Evolutionary conservation across 495 filamentous ascomycete species (phyloP).

Genomic region (Lasiosphaeria hispida): DNA sequence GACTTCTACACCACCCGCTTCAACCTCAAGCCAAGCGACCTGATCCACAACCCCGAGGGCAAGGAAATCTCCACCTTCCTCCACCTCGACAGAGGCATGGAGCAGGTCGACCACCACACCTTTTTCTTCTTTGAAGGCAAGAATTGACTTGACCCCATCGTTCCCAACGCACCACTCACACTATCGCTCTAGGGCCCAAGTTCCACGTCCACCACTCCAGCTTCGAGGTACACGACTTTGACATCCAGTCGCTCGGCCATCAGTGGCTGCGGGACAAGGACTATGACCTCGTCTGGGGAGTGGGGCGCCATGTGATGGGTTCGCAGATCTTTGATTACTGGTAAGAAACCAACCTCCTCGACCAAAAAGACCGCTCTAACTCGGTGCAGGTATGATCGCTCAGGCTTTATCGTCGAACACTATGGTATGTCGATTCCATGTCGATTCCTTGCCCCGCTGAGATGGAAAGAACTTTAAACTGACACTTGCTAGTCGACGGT

Average conservation of each 20-base stretch:
- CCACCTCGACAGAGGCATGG: conserved; percentile 59
- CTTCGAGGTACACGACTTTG: conserved; percentile 70
- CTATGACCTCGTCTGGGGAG: conserved; percentile 65
- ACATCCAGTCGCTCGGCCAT: conserved; percentile 67
- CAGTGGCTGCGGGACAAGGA: conserved; percentile 60
- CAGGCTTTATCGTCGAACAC: conserved; percentile 54
- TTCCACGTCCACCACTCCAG: conserved; percentile 65
- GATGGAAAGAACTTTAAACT: not conserved
- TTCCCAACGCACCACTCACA: no score
- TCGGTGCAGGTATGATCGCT: conserved; percentile 47
- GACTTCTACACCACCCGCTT: conserved; percentile 62
- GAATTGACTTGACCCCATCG: not conserved
- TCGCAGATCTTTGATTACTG: conserved; percentile 67
- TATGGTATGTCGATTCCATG: conserved; percentile 31
- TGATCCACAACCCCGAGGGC: conserved; percentile 41
- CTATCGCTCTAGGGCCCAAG: no score
- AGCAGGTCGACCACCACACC: conserved; percentile 62
- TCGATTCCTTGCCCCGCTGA: not conserved
- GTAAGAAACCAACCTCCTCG: conserved; percentile 27
- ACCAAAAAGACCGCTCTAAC: not conserved
- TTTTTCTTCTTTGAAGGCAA: conserved; percentile 55
- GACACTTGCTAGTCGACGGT: conserved; percentile 45
- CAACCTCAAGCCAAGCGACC: conserved; percentile 56
- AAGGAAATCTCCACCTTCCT: conserved; percentile 55
- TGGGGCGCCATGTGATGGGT: conserved; percentile 62